phyloP scores from a whole-genome alignment of 208 protist genomes.

The Trypanosoma vivax region DNA sequence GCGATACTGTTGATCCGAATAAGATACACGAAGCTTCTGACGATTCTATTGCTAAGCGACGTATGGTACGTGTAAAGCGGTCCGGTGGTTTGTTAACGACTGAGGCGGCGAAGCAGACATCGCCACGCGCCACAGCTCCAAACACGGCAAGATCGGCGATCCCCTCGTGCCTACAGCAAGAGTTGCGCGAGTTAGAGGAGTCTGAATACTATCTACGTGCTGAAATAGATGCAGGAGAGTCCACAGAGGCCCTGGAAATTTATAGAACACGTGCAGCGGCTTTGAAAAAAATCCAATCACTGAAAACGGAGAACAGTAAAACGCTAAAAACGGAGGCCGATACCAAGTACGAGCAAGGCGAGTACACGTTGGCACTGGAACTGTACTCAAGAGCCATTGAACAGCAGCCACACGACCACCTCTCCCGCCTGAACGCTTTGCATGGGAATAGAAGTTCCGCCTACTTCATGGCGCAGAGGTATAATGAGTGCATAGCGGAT shows the following conservation, averaged over 20 bases:
- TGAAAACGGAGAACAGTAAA: constrained; percentile 34
- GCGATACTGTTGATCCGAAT: not conserved
- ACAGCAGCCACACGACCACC: constrained; percentile 48
- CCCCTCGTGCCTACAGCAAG: constrained; percentile 6
- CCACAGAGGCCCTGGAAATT: constrained; percentile 15
- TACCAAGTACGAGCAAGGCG: constrained; percentile 68
- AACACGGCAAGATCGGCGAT: not conserved
- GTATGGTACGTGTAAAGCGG: constrained; percentile 27
- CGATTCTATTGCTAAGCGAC: constrained; percentile 19
- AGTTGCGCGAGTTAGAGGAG: constrained; percentile 26
- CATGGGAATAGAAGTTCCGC: constrained; percentile 87
- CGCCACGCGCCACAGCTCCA: not conserved
- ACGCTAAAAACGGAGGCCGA: constrained; percentile 77
- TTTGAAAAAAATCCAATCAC: constrained; percentile 5
- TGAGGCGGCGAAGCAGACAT: not conserved
- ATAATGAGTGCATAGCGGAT: constrained; percentile 73
- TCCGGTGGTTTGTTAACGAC: not conserved
- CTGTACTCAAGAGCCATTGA: constrained; percentile 81
- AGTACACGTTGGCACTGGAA: constrained; percentile 80
- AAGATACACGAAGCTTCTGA: not conserved
- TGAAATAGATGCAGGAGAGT: constrained; percentile 12
- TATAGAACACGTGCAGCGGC: constrained; percentile 8
- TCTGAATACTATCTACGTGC: constrained; percentile 20
- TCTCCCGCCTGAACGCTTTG: constrained; percentile 52
- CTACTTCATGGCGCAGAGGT: constrained; percentile 81